These are phyloP conservation scores for Ophiostoma quercus DNA, from an alignment of 2,329 filamentous ascomycete genomes.

Conservation along the genomic window DNA sequence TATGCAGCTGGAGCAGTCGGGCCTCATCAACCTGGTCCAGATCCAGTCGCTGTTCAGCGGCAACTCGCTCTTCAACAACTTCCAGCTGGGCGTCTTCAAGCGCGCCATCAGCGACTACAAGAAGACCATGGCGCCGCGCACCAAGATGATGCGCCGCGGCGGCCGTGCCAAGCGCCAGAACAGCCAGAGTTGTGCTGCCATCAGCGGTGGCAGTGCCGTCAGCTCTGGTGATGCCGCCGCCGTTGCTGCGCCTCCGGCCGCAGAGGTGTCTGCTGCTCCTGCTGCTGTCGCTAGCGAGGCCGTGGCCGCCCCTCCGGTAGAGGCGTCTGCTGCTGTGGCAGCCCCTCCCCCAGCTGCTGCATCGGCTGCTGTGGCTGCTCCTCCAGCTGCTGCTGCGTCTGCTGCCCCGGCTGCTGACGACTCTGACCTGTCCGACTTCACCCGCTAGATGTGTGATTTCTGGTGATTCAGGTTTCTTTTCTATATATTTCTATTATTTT, in stretches of 20 bases:
- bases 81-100: constrained; percentile 32
- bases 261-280: background rate
- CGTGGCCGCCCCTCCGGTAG: background rate
- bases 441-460: background rate
- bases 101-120: constrained; percentile 30
- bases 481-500: background rate
- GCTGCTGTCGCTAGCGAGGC: background rate
- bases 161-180: constrained; percentile 29
- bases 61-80: constrained; percentile 28
- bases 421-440: background rate
- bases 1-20: constrained; percentile 32
- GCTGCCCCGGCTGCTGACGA: background rate
- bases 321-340: background rate
- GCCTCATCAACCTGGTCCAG: constrained; percentile 31
- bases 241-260: background rate
- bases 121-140: constrained; percentile 30
- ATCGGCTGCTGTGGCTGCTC: background rate
- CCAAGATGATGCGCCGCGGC: constrained; percentile 28
- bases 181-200: constrained; percentile 11
- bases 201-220: background rate
- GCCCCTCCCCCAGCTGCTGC: background rate
- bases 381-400: background rate
- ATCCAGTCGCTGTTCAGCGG: constrained; percentile 32
- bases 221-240: background rate
- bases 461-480: background rate